Evolutionary conservation across 306 rosid species (phyloP), one percentile per base, ranked within the genome.

Genomic region (Sechiopsis laciniata): DNA sequence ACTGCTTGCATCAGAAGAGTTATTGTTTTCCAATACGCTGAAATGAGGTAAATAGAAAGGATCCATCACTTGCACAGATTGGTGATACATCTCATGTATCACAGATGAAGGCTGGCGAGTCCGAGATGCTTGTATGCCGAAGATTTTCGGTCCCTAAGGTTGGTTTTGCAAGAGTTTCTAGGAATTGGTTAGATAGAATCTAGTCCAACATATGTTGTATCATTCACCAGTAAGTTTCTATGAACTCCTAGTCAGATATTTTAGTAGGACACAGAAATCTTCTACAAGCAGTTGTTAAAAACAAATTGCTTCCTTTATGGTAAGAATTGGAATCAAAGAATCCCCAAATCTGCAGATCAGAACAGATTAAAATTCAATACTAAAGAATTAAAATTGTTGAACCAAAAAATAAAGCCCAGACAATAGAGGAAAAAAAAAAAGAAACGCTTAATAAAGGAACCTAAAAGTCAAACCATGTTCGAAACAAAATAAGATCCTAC

Each of bases 111-210:
- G 56, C 55, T 65, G 76, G 63, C 80, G 84, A 42, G 83, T 84
- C 80, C 77, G 83, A 54, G 90, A 86, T 0, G 88, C 77, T 83
- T 83, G 87, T 96, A 95, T 95, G 45, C 16, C 16, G 56, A 46
- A 68, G n/a, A 68, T 68, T 3, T 68, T 14, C 12, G 8, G 8
- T 32, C 12, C 6, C 55, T 45, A 19, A 29, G 24, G 29, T 48
- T 46, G 55, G 5, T 32, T 32, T 32, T 32, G 37, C 37, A 32
- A 32, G 37, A 32, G 55, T 21, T 45, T n/a, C 56, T 8, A 11
- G 19, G 13, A 68, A 11, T 46, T 68, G 55, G 29, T 21, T 48
- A 20, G 29, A 14, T 46, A 32, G 57, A 12, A 19, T 68, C 56
- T 68, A 68, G 37, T 20, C 66, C 40, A 60, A 12, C 5, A 60